Conservation (phyloP, 805 yeast species). For the Millerozyma miso region DNA sequence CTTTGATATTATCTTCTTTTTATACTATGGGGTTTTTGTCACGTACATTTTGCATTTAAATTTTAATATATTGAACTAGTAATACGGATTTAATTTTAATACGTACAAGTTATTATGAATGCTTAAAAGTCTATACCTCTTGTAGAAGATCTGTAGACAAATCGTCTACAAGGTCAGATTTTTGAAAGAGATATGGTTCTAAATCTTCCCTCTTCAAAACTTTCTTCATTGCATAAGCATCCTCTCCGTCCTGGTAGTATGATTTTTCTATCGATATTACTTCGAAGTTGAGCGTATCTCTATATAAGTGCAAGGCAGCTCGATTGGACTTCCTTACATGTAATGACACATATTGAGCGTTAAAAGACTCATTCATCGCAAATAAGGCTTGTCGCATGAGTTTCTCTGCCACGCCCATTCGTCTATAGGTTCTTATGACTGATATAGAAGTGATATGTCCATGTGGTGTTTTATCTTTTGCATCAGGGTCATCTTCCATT, state of each 20-base stretch:
- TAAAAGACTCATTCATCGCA: constrained; percentile 75
- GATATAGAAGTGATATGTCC: constrained; percentile 94
- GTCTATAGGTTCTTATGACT: constrained; percentile 92
- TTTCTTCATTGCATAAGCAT: constrained; percentile 93
- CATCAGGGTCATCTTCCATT: constrained; percentile 91
- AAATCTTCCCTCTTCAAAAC: constrained; percentile 56
- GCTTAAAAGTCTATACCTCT: constrained; percentile 10
- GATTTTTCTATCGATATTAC: constrained; percentile 76
- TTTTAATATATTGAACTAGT: neutral
- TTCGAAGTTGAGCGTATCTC: constrained; percentile 79
- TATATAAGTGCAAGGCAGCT: constrained; percentile 90
- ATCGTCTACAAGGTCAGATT: constrained; percentile 51
- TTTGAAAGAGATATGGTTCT: constrained; percentile 53
- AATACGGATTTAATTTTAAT: neutral
- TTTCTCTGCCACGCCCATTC: constrained; percentile 92
- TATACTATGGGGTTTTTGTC: constrained; percentile 2
- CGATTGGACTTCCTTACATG: constrained; percentile 92
- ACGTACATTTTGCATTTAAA: constrained; percentile 4
- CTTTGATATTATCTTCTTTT: neutral
- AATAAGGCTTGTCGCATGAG: constrained; percentile 81
- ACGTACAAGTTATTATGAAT: neutral
- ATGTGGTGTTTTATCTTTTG: constrained; percentile 68
- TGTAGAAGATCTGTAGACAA: constrained; percentile 35
- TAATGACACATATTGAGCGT: constrained; percentile 78
- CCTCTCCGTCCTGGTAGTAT: constrained; percentile 97